Conservation (phyloP, 495 filamentous ascomycete genomes). For the Zalerion maritima region DNA sequence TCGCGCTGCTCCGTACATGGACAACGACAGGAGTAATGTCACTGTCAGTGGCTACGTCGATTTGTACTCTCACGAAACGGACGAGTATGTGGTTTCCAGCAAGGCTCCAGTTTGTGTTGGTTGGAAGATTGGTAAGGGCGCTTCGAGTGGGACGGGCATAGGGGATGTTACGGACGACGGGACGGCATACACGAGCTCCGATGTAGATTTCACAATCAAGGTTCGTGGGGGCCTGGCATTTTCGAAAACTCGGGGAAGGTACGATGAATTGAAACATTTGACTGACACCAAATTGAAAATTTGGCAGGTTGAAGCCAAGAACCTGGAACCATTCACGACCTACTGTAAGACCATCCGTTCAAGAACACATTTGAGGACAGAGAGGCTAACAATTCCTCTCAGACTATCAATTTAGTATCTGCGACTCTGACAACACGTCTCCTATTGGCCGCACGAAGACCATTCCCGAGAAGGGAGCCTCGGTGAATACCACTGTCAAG, state of each 20-base stretch:
- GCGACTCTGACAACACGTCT: slow-evolving; percentile 28
- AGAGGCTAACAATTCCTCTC: slow-evolving; percentile 35
- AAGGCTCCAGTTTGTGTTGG: slow-evolving; percentile 45
- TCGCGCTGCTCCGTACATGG: slow-evolving; percentile 38
- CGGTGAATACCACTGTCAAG: slow-evolving; percentile 25
- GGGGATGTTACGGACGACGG: slow-evolving; percentile 12
- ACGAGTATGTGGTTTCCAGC: slow-evolving; percentile 34
- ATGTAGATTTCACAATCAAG: slow-evolving; percentile 59
- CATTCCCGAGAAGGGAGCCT: slow-evolving; percentile 25
- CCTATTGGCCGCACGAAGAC: slow-evolving; percentile 42
- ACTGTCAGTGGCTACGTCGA: slow-evolving; percentile 39
- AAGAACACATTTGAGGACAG: too few relatives aligned
- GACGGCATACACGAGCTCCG: slow-evolving; percentile 44
- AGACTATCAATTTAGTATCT: slow-evolving; percentile 41
- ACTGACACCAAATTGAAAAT: slow-evolving; percentile 7
- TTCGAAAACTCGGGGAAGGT: neutral
- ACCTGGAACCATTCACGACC: slow-evolving; percentile 39
- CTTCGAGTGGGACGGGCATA: slow-evolving; percentile 27
- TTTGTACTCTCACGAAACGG: slow-evolving; percentile 41
- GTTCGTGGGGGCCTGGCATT: slow-evolving; percentile 10
- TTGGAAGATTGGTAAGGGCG: slow-evolving; percentile 30
- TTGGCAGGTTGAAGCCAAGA: slow-evolving; percentile 40
- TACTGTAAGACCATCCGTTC: slow-evolving; percentile 28
- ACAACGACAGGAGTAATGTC: slow-evolving; percentile 39
- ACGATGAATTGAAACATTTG: neutral